A percentile compares a stretch with the other conserved stretches of the same genome.
Conservation (phyloP, 352 stramenopile genomes). For the Phytophthora nicotianae region DNA sequence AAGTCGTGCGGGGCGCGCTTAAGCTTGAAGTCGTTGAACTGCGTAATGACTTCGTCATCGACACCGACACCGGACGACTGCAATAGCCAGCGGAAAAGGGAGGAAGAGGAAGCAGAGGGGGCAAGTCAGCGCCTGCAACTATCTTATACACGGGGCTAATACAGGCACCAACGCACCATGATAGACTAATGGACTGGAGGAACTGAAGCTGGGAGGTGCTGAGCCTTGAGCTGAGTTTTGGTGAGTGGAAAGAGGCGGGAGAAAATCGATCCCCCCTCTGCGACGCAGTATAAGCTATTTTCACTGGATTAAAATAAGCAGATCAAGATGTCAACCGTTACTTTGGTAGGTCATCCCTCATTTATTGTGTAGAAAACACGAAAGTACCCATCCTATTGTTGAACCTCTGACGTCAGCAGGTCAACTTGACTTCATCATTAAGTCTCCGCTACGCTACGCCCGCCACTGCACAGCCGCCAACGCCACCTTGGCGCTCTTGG, state of each 20-base stretch:
- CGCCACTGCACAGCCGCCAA: slow-evolving; percentile 67
- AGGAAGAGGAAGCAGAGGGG: not conserved
- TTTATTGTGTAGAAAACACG: slow-evolving; percentile 10
- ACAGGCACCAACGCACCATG: slow-evolving; percentile 21
- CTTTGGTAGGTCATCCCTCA: slow-evolving; percentile 15
- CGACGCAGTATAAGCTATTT: not conserved
- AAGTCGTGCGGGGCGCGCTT: slow-evolving; percentile 92
- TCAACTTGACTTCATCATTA: slow-evolving; percentile 2
- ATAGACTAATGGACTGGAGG: slow-evolving; percentile 20
- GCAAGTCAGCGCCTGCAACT: slow-evolving; percentile 5
- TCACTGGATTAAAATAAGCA: slow-evolving; percentile 34
- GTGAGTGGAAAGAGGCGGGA: slow-evolving; percentile 28
- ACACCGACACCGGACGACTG: slow-evolving; percentile 95
- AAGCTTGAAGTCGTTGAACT: slow-evolving; percentile 97
- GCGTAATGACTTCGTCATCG: slow-evolving; percentile 90
- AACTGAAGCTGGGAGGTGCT: slow-evolving; percentile 14
- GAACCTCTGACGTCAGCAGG: slow-evolving; percentile 21
- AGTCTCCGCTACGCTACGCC: slow-evolving; percentile 29
- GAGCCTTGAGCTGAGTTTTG: slow-evolving; percentile 36
- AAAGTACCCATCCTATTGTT: slow-evolving; percentile 22
- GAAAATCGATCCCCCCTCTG: slow-evolving; percentile 19
- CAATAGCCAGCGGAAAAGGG: not conserved
- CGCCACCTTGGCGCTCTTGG: slow-evolving; percentile 58
- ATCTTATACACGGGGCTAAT: not conserved
- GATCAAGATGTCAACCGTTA: slow-evolving; percentile 31